phyloP scores from a whole-genome alignment of 2,329 filamentous ascomycete genomes.

The Aspergillus alliaceus region DNA sequence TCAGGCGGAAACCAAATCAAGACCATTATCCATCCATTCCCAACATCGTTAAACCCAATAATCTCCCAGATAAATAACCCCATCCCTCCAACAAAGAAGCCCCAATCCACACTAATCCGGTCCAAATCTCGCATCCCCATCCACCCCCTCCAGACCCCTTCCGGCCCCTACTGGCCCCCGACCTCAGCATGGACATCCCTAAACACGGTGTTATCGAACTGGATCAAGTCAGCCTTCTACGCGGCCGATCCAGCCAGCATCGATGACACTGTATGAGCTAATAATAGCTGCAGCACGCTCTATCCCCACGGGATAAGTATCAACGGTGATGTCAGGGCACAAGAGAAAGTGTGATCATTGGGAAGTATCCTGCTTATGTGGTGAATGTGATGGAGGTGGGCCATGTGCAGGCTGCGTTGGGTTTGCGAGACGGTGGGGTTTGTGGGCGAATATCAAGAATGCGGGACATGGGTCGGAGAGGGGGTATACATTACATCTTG shows the following conservation, averaged over 20 bases:
- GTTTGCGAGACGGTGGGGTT: constrained; percentile 15
- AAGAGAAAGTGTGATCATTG: constrained; percentile 14
- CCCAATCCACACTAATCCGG: too few species aligned
- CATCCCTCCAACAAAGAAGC: too few species aligned
- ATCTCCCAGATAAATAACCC: too few species aligned
- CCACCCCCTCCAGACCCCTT: too few species aligned
- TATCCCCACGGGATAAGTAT: constrained; percentile 19
- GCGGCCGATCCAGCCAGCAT: constrained; percentile 22
- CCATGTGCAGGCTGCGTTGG: constrained; percentile 27
- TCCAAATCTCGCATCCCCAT: too few species aligned
- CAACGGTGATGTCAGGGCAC: constrained; percentile 3
- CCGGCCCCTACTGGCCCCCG: constrained; percentile 29
- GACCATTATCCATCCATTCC: too few species aligned
- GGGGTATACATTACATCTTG: too few species aligned
- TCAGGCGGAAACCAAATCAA: too few species aligned
- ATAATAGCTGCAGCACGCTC: constrained; percentile 25
- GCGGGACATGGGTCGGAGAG: constrained; percentile 52
- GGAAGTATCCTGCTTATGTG: constrained; percentile 22
- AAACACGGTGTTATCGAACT: constrained; percentile 25
- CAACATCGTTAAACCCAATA: too few species aligned
- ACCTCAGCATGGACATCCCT: constrained; percentile 29
- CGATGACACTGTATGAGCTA: constrained; percentile 16
- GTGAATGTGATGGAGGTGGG: constrained; percentile 24
- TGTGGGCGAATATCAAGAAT: constrained; percentile 50
- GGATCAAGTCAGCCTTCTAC: constrained; percentile 24